A percentile compares a stretch with the other conserved stretches of the same genome.
phyloP scores from a whole-genome alignment of 176 grass and related monocot species.

The Luzula sylvatica region DNA sequence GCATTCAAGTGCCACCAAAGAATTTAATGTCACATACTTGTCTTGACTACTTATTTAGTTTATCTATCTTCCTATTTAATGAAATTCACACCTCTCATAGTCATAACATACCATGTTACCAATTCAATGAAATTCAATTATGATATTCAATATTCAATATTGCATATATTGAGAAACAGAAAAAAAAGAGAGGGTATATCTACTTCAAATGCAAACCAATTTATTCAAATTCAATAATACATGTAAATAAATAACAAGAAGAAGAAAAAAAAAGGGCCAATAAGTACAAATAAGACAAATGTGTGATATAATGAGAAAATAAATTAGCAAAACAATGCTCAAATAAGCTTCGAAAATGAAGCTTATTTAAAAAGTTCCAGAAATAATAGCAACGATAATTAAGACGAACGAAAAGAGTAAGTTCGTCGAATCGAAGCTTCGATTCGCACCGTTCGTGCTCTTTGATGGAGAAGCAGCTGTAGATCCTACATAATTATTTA shows the following conservation, averaged over 20 bases:
- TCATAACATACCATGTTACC: too few relatives aligned
- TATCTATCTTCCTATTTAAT: too few relatives aligned
- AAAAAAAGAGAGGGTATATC: not conserved
- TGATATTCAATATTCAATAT: too few relatives aligned
- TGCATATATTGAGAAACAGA: too few relatives aligned
- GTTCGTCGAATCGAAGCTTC: not conserved
- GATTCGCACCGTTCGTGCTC: too few relatives aligned
- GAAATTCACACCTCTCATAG: too few relatives aligned
- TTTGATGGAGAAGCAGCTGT: too few relatives aligned
- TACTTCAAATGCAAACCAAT: conserved; percentile 16
- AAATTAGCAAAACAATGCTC: conserved; percentile 8
- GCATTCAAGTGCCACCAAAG: not conserved
- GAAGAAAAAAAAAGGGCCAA: not conserved
- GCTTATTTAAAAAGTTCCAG: not conserved
- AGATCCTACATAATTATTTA: not conserved
- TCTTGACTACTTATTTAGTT: too few relatives aligned
- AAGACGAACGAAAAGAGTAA: not conserved
- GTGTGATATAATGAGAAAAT: conserved; percentile 18
- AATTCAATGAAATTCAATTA: too few relatives aligned
- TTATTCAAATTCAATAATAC: conserved; percentile 23
- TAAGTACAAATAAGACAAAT: conserved; percentile 21
- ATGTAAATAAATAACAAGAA: conserved; percentile 3
- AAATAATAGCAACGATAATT: not conserved
- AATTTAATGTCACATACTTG: not conserved
- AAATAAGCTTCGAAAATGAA: not conserved